Conservation (phyloP, 257 asterid species). For the Capsicum rhomboideum region DNA sequence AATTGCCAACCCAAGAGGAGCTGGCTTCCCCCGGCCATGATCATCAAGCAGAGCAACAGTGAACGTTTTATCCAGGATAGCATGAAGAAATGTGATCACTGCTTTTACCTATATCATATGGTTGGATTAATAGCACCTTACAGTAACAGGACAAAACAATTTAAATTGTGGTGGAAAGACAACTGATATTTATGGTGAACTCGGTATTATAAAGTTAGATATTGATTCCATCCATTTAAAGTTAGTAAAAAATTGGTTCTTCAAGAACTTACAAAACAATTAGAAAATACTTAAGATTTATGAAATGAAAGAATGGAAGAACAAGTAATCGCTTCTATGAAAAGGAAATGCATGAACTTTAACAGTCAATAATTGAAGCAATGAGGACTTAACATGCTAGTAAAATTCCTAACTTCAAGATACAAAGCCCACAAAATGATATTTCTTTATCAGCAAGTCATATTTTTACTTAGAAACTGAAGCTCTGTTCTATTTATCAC, state of each 20-base stretch:
- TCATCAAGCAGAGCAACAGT: conserved; percentile 85
- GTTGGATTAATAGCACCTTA: not conserved
- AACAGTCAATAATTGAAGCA: not conserved
- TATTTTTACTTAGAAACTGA: not conserved
- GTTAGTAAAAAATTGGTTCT: not conserved
- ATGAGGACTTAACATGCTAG: not conserved
- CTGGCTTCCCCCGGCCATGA: conserved; percentile 97
- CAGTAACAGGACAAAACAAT: not conserved
- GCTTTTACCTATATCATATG: conserved; percentile 53
- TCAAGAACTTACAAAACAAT: not conserved
- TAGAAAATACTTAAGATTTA: not conserved
- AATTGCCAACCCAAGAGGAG: conserved; percentile 91
- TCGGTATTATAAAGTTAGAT: not conserved
- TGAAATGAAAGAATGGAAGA: not conserved
- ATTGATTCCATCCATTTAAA: not conserved
- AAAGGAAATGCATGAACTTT: not conserved
- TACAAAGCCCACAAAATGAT: no score
- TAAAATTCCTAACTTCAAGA: not conserved
- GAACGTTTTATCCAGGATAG: conserved; percentile 79
- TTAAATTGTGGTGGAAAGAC: not conserved
- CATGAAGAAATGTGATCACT: conserved; percentile 71
- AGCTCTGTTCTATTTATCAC: not conserved
- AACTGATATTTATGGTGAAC: not conserved
- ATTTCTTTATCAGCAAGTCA: not conserved
- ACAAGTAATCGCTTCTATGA: not conserved